A percentile compares a stretch with the other conserved stretches of the same genome.
phyloP scores from a whole-genome alignment of 1,284 basidiomycete genomes.

The Ganoderma meredithae region DNA sequence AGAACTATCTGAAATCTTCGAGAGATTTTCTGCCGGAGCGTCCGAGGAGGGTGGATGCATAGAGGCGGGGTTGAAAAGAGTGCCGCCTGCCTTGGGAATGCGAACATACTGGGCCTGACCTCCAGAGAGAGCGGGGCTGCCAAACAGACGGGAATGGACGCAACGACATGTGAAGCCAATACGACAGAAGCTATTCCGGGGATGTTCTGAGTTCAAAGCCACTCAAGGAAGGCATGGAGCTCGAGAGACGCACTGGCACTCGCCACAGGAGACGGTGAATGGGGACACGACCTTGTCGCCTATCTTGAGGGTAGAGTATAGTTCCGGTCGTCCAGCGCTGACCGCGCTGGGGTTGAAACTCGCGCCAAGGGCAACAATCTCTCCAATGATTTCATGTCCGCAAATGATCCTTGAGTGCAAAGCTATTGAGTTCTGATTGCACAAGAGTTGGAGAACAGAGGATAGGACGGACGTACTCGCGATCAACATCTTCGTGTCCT shows the following conservation, averaged over 20 bases:
- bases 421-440: background rate
- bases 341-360: constrained; percentile 55
- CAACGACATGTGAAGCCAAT: constrained; percentile 84
- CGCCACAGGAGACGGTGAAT: constrained; percentile 85
- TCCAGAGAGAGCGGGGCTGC: constrained; percentile 76
- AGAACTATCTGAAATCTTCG: constrained; percentile 30
- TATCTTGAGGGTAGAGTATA: constrained; percentile 74
- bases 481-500: constrained; percentile 53
- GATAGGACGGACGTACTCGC: constrained; percentile 30
- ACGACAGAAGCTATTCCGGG: constrained; percentile 67
- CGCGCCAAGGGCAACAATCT: constrained; percentile 75
- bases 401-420: constrained; percentile 57
- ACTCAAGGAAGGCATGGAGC: background rate
- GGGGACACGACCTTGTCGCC: constrained; percentile 90
- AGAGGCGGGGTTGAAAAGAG: constrained; percentile 72
- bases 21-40: constrained; percentile 9
- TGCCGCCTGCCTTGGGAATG: constrained; percentile 82
- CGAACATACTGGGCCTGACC: constrained; percentile 90
- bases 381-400: constrained; percentile 89
- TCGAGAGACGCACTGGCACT: constrained; percentile 69
- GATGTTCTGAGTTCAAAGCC: constrained; percentile 19
- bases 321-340: constrained; percentile 55
- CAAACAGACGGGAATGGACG: constrained; percentile 71
- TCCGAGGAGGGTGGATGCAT: constrained; percentile 46
- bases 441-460: background rate